A percentile compares a stretch with the other conserved stretches of the same genome.
Conservation (phyloP, 2,329 filamentous ascomycete species). For the Colletotrichum neosansevieriae region DNA sequence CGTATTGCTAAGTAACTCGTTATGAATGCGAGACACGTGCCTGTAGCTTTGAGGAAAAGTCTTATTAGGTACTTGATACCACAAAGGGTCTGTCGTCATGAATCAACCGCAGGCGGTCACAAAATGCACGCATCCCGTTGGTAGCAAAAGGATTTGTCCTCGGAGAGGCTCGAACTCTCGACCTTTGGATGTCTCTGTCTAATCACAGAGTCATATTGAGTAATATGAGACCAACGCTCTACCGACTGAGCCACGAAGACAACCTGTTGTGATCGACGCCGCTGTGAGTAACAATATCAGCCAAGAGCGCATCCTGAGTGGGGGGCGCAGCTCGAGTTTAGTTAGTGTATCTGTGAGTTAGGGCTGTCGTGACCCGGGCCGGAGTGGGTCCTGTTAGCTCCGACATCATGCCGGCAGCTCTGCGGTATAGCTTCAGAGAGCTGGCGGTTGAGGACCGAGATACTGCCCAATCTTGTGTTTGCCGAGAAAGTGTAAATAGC, state of each 20-base stretch:
- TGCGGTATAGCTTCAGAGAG: no score
- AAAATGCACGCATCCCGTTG: background rate
- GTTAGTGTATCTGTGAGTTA: no score
- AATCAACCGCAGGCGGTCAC: background rate
- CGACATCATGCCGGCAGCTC: no score
- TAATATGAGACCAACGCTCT: slow-evolving; percentile 25
- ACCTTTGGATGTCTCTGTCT: slow-evolving; percentile 22
- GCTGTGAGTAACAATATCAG: background rate
- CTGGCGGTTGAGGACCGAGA: no score
- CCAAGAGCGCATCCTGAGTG: slow-evolving; percentile 2
- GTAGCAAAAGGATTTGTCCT: background rate
- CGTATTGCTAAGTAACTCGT: no score
- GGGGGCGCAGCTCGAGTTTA: background rate
- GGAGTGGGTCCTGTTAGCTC: no score
- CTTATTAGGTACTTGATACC: background rate
- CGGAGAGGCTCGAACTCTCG: slow-evolving; percentile 22
- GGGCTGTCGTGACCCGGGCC: no score
- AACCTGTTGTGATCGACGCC: background rate
- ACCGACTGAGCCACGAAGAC: slow-evolving; percentile 23
- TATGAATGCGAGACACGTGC: no score
- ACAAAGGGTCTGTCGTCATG: no score
- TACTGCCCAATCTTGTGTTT: no score
- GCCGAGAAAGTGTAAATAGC: no score
- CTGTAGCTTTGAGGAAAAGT: no score
- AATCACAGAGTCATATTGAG: slow-evolving; percentile 17